Base-by-base conservation (phyloP, 2,329 filamentous ascomycete genomes). In the Penicillium sp. region DNA sequence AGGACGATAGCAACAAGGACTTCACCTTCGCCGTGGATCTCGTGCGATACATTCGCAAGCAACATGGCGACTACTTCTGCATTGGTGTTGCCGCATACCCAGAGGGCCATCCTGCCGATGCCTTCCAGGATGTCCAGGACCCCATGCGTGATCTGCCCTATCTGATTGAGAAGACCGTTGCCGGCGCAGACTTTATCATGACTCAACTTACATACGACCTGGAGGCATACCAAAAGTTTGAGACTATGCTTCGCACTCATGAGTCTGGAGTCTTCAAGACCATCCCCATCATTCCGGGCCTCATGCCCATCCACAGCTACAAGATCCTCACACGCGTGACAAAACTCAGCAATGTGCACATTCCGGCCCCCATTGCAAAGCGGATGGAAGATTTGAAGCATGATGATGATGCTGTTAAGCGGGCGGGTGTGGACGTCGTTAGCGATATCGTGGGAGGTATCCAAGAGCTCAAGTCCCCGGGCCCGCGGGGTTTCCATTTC, bases 291-390 rank as follows among this genome's bases (percentile, higher is more conserved):
- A 87, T 98, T 46, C 91, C 93, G 0, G 93, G 93, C 1, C 75
- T 98, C 60, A 96, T 98, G 90, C 93, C 93, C 10, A 89, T 98
- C 42, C 93, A 98, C 71, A 94, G 87, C 70, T 97, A 95, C 70
- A 88, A 95, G 67, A 97, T 95, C 75, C 81, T 98, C 61, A 89
- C 89, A 62, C 77, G 93, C 52, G 95, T 91, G 26, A 91, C 90
- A 20, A 98, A 97, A 71, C 78, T 98, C 35, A 95, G 89, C 66
- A 89, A 96, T 67, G 91, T 90, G 39, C 84, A 79, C 52, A 77
- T 97, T 36, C 93, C 93, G 0, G 73, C 79, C 1, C 70, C 78
- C 11, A 78, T 96, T 24, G 75, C 91, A 63, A 74, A 76, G 10
- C 81, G 87, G 20, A 74, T 79, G 54, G 73, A 76, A 46, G 64